Conservation (phyloP, 176 grass and related monocot species). For the Aegilops umbellulata region DNA sequence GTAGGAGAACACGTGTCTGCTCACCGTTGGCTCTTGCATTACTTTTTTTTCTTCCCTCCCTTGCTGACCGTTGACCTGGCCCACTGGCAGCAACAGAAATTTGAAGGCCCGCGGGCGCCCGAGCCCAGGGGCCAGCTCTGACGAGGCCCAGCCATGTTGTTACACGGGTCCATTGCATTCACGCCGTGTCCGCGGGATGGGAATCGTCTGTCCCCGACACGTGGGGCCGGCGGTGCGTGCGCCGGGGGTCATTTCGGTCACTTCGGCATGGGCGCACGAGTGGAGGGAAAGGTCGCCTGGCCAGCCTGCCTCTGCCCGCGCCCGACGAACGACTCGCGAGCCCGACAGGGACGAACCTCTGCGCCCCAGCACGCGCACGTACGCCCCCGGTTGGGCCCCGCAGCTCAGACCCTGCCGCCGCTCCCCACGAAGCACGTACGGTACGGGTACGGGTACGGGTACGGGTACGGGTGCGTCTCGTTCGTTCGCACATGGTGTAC, state of each 20-base stretch:
- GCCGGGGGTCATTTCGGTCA: constrained; percentile 33
- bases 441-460: too few relatives aligned
- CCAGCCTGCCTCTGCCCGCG: too few relatives aligned
- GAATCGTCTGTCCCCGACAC: constrained; percentile 41
- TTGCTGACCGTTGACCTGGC: background rate
- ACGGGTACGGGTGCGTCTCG: background rate
- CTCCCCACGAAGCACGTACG: background rate
- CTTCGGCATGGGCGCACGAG: constrained; percentile 46
- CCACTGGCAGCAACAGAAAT: background rate
- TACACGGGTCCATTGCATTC: background rate
- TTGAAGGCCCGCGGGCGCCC: background rate
- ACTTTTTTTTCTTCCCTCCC: too few relatives aligned
- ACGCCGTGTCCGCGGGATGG: background rate
- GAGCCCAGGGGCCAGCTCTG: constrained; percentile 1
- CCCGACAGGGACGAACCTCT: too few relatives aligned
- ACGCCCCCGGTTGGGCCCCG: background rate
- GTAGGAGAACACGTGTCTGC: background rate
- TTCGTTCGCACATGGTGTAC: background rate
- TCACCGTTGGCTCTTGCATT: background rate
- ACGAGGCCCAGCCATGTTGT: constrained; percentile 25
- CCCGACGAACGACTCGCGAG: background rate
- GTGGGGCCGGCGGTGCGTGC: constrained; percentile 30
- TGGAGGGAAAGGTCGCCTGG: background rate
- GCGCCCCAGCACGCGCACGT: background rate
- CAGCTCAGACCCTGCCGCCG: background rate